phyloP scores from a whole-genome alignment of 495 filamentous ascomycete genomes.

The Cercophora samala region DNA sequence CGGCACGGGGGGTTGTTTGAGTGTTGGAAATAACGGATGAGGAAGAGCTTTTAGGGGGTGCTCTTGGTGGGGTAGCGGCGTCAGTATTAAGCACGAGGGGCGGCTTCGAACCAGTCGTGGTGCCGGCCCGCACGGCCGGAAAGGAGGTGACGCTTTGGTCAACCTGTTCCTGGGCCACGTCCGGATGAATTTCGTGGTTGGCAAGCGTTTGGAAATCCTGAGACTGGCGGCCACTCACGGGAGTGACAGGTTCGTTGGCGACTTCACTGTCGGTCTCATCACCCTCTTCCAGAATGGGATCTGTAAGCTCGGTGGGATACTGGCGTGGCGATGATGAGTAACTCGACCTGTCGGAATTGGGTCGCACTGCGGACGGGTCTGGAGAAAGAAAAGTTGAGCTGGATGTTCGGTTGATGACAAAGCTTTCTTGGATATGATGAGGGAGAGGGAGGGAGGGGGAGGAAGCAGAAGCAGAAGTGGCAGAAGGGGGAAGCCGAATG shows the following conservation, averaged over 20 bases:
- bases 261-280: conserved; percentile 49
- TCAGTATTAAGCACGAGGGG: conserved; percentile 33
- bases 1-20: conserved; percentile 15
- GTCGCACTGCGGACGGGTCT: conserved; percentile 12
- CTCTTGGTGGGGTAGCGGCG: conserved; percentile 21
- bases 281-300: conserved; percentile 47
- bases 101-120: conserved; percentile 25
- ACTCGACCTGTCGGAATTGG: conserved; percentile 25
- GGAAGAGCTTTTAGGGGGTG: conserved; percentile 8
- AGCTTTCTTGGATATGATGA: neutral
- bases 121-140: conserved; percentile 23
- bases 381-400: conserved; percentile 20
- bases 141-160: conserved; percentile 27
- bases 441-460: conserved; percentile 4
- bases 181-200: conserved; percentile 38
- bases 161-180: conserved; percentile 29
- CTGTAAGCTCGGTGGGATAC: conserved; percentile 41
- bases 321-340: conserved; percentile 38
- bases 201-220: conserved; percentile 46
- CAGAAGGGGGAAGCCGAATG: conserved; percentile 18
- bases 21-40: neutral
- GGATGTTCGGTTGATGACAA: conserved; percentile 7
- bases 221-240: conserved; percentile 49
- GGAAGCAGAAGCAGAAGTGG: conserved; percentile 2
- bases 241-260: conserved; percentile 47